phyloP scores from a whole-genome alignment of 257 asterid species.

The Striga asiatica region DNA sequence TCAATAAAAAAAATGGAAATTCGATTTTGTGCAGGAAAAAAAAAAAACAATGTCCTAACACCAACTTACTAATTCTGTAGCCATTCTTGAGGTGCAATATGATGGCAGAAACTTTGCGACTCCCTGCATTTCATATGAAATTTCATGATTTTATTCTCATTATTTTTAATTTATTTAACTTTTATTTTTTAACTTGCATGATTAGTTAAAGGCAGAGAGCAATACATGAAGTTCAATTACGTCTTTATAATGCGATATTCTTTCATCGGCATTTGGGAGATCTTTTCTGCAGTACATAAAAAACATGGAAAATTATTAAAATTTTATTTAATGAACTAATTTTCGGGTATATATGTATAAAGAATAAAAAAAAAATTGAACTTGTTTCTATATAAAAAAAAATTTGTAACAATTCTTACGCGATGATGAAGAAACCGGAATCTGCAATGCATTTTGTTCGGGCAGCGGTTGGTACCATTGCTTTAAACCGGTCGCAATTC shows the following conservation, averaged over 20 bases:
- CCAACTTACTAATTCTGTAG: slow-evolving; percentile 22
- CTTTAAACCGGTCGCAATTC: slow-evolving; percentile 33
- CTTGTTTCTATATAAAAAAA: not conserved
- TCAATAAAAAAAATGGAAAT: not conserved
- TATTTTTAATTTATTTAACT: too few relatives aligned
- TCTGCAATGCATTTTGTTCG: slow-evolving; percentile 37
- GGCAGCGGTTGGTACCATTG: slow-evolving; percentile 11
- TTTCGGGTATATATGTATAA: not conserved
- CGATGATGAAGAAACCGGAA: slow-evolving; percentile 33
- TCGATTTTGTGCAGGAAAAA: not conserved
- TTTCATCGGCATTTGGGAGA: slow-evolving; percentile 11
- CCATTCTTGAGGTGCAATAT: slow-evolving; percentile 21
- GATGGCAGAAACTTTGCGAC: slow-evolving; percentile 11
- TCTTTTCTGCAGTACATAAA: slow-evolving; percentile 12
- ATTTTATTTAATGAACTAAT: not conserved
- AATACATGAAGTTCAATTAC: slow-evolving; percentile 14
- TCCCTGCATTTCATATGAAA: slow-evolving; percentile 5
- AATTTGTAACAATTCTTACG: slow-evolving; percentile 6
- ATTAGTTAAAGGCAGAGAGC: not conserved
- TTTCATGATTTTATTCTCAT: too few relatives aligned
- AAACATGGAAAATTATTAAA: not conserved
- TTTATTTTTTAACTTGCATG: not conserved
- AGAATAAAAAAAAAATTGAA: not conserved
- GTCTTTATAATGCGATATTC: not conserved
- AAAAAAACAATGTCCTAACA: not conserved